Conservation (phyloP, 179 eudicot species). For the Kewa caespitosa region DNA sequence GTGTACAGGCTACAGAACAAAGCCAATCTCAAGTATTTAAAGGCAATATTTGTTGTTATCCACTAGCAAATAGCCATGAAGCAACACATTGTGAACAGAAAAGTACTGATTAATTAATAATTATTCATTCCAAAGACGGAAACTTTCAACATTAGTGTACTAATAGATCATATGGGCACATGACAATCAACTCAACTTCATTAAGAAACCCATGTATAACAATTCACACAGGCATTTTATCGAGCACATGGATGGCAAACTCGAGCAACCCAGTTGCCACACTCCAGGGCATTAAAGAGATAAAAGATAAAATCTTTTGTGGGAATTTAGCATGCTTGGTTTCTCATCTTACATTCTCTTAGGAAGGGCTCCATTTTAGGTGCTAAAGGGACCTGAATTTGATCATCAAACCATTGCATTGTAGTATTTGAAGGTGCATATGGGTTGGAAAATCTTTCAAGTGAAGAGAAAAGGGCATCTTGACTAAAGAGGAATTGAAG, state of each 20-base stretch:
- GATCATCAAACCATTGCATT: too few relatives aligned
- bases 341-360: background rate
- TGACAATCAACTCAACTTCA: background rate
- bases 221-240: background rate
- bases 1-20: background rate
- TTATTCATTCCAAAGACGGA: background rate
- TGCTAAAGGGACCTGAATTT: too few relatives aligned
- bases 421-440: too few relatives aligned
- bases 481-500: too few relatives aligned
- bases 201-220: background rate
- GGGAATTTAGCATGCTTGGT: background rate
- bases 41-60: slow-evolving; percentile 14
- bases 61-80: background rate
- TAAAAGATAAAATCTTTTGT: background rate
- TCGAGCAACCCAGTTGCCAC: background rate
- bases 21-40: background rate
- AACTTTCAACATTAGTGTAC: background rate
- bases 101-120: background rate
- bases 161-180: slow-evolving; percentile 7
- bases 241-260: background rate
- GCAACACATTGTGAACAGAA: too few relatives aligned
- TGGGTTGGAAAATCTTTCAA: too few relatives aligned
- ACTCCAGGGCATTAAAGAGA: too few relatives aligned
- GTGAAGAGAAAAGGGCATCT: too few relatives aligned
- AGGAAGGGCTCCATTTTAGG: too few relatives aligned